Evolutionary conservation across 768 basidiomycete species (phyloP), one percentile per base, ranked within the genome.

Genomic region (Termitomyces heimii): DNA sequence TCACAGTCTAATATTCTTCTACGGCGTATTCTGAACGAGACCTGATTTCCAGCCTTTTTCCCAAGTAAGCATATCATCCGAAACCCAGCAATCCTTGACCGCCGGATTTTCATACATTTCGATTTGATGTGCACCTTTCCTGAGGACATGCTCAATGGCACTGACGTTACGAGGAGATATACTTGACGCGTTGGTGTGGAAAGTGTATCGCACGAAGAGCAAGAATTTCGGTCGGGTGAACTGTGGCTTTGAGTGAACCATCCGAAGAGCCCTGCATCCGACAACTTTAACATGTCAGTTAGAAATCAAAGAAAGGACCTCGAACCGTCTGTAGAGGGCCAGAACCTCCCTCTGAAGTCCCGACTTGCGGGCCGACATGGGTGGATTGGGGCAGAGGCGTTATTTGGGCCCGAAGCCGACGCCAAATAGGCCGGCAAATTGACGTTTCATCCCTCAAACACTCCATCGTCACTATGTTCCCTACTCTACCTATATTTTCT

Each of bases 71-170:
- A 92, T 92, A 44, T 82, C 82, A 52, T 75, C 74, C 13, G 87
- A 89, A 29, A 92, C 81, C 74, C 82, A 86, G 65, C 88, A 90
- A 65, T 92, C 86, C 62, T 75, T 86, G 54, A 92, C 87, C 4
- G 78, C 78, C 6, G 75, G 65, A 54, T 79, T 80, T 70, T 90
- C 86, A 62, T 84, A 90, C 69, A 78, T 76, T 64, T 89, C 88
- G 39, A 92, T 63, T 62, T 90, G 88, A 59, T 84, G 75, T 49
- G 63, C 70, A 2, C 88, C 88, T 54, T 81, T 82, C 46, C 91
- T 80, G n/a, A 94, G 66, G 34, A 92, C 74, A 67, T 92, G 86
- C 63, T 94, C 91, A 37, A 93, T 80, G 9, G 81, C 81, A 54
- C 77, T 77, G 58, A 92, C 75, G 54, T 89, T 81, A 12, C 88